Evolutionary conservation across 352 stramenopile genomes (phyloP), one percentile per base, ranked within the genome.

Genomic region (Globisporangium paroecandrum): DNA sequence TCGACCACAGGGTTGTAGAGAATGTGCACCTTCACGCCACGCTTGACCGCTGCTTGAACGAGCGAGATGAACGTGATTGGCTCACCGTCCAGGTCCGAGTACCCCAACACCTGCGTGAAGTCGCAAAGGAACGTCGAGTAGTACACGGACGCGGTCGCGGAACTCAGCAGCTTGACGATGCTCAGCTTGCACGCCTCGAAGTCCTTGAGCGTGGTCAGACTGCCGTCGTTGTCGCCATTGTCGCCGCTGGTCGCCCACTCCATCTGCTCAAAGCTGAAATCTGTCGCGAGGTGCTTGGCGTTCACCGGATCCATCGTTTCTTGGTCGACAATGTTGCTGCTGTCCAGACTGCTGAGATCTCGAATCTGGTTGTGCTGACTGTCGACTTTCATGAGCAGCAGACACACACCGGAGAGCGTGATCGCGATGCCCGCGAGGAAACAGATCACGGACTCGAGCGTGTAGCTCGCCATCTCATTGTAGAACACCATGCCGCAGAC

Each of bases 41-140:
- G 79, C 24, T 78, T 75, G 7, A 90, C 80, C 0, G 85, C 85
- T 3, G 79, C 75, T 6, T 81, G 68, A 13, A 93, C 57, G 46
- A 85, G 77, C 29, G 83, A 90, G 24, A 86, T 70, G 53, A 93
- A 87, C n/a, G 83, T 91, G 29, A 65, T 53, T 13, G 49, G 36
- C 15, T 73, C 70, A 58, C 59, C 75, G 56, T 62, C 71, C n/a
- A 72, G 54, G 27, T 79, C 59, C 13, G 79, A 66, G 0, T 72
- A 62, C 1, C 63, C 41, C 2, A 93, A 70, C 20, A 83, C 73
- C 36, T 90, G 85, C 8, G 65, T 85, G 54, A 90, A 91, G 65
- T 93, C 85, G 62, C 85, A 93, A 27, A 93, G 73, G 64, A 93
- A 93, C 4, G 85, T 93, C 58, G 85, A 93, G 67, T 93, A 93